Evolutionary conservation across 2,329 filamentous ascomycete species (phyloP), one percentile per base, ranked within the genome.

Genomic region (Endothia cerciana): DNA sequence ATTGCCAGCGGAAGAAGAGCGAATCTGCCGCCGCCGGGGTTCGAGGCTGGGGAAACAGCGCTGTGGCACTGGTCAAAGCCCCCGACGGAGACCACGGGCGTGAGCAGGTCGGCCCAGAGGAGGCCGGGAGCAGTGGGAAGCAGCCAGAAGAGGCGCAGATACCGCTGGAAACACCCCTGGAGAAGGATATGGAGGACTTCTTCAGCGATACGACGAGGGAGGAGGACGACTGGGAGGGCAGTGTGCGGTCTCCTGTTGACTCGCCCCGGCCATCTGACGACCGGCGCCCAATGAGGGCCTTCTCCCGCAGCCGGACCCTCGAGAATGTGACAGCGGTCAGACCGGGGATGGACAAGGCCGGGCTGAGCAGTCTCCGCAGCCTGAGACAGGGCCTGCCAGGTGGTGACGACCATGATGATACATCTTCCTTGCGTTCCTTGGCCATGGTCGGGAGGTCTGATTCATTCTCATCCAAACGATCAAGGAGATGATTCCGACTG

Each of bases 1-100:
- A 77, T 68, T 73, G 74, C 56, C 70, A 72, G 28, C 69, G 70
- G 6, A 75, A 72, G 63, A 57, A 65, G 57, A 68, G 49, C 51
- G 64, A 68, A n/a, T 68, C 66, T 15, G 64, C 62, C 43, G 66
- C 66, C 17, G 66, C 66, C 15, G 64, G 64, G 28, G 41, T 63
- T 7, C 55, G 53, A 19, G 66, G 66, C 4, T 68, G 66, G 66
- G 66, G 66, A 2, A 68, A 68, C 45, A 68, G 66, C 51, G 62
- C 66, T 17, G 64, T 45, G 2, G 65, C 66, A 5, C 64, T 68
- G 8, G 49, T 62, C 45, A 65, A 68, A 38, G 60, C 55, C 3
- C 40, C 38, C 13, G 33, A 17, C n/a, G 33, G 36, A 7, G 60
- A 57, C 33, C 38, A 45, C 11, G 47, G 15, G 10, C 25, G n/a